A percentile compares a stretch with the other conserved stretches of the same genome.
Conservation (phyloP, 768 basidiomycete genomes). For the Boletus tomentosulus region DNA sequence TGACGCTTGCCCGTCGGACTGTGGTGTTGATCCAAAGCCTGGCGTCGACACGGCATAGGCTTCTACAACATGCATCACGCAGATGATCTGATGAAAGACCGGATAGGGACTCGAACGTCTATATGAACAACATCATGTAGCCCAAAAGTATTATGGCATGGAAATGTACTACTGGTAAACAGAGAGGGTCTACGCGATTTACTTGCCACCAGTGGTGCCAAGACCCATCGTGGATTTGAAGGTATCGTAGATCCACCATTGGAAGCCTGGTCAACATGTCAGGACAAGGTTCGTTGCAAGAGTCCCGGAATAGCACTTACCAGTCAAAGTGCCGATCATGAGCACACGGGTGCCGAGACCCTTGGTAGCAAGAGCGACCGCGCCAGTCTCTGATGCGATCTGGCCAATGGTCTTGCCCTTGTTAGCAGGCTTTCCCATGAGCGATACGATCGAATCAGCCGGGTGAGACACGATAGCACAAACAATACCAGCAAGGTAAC, state of each 20-base stretch:
- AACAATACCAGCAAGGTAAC: conserved; percentile 93
- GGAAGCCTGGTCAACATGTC: conserved; percentile 56
- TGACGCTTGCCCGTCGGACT: neutral
- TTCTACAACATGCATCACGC: neutral
- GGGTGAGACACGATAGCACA: conserved; percentile 97
- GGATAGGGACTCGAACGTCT: neutral
- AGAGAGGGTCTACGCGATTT: conserved; percentile 25
- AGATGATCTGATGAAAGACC: neutral
- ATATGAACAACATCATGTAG: neutral
- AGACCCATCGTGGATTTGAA: conserved; percentile 84
- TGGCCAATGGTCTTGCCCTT: conserved; percentile 73
- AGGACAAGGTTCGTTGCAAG: neutral
- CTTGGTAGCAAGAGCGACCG: conserved; percentile 68
- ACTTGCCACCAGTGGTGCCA: conserved; percentile 88
- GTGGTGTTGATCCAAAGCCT: neutral
- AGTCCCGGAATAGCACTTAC: conserved; percentile 18
- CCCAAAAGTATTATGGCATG: neutral
- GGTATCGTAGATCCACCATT: conserved; percentile 92
- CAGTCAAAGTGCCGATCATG: conserved; percentile 69
- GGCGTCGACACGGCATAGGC: neutral
- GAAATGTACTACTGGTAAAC: neutral
- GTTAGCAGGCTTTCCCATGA: conserved; percentile 86
- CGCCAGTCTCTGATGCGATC: conserved; percentile 70
- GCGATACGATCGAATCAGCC: conserved; percentile 89
- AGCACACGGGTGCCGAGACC: conserved; percentile 84